phyloP scores from a whole-genome alignment of 805 yeast species.

The Starmerella bombi region DNA sequence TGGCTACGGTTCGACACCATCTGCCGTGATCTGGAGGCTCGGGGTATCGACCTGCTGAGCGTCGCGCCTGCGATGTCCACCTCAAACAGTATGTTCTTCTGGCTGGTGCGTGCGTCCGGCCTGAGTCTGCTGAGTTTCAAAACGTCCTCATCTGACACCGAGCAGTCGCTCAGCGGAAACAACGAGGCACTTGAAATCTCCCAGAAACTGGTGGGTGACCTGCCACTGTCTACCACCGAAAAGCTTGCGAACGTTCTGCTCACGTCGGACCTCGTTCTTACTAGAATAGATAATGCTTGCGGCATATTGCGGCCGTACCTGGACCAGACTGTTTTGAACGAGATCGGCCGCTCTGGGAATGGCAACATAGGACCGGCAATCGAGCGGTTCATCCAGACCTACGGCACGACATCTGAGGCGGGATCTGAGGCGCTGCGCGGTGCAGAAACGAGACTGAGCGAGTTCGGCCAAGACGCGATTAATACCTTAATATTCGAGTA shows the following conservation, averaged over 20 bases:
- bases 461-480: slow-evolving; percentile 15
- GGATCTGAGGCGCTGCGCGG: background rate
- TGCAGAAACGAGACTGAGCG: slow-evolving; percentile 3
- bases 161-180: background rate
- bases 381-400: background rate
- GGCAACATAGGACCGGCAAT: slow-evolving; percentile 1
- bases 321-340: slow-evolving; percentile 7
- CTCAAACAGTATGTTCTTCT: slow-evolving; percentile 6
- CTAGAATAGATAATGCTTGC: slow-evolving; percentile 7
- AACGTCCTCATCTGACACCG: background rate
- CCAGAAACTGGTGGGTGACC: background rate
- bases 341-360: slow-evolving; percentile 6
- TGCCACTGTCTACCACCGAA: slow-evolving; percentile 1
- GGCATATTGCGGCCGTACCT: slow-evolving; percentile 3
- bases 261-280: slow-evolving; percentile 6
- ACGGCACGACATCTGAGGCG: background rate
- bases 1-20: slow-evolving; percentile 61
- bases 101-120: slow-evolving; percentile 13
- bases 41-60: slow-evolving; percentile 46
- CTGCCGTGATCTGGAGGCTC: slow-evolving; percentile 55
- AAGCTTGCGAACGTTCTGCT: slow-evolving; percentile 3
- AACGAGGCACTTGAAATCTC: slow-evolving; percentile 3
- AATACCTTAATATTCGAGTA: slow-evolving; percentile 10
- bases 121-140: slow-evolving; percentile 6
- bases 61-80: slow-evolving; percentile 29